These are phyloP conservation scores for Polyplosphaeria fusca DNA, from an alignment of 495 filamentous ascomycete genomes.

Conservation along the genomic window DNA sequence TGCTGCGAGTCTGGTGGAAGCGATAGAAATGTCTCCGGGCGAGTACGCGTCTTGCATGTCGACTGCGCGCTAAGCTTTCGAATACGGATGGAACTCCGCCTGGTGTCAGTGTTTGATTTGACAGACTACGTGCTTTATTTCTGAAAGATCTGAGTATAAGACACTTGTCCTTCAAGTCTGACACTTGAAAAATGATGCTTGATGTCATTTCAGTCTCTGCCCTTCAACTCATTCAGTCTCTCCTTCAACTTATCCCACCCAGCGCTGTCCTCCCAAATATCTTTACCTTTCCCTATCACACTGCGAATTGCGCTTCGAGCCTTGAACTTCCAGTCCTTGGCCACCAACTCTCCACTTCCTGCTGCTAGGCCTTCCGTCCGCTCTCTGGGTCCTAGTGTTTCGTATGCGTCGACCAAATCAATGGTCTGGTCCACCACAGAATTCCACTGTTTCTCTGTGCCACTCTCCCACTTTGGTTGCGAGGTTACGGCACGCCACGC, in stretches of 20 bases:
- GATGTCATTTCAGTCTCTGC: conserved; percentile 9
- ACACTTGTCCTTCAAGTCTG: no score
- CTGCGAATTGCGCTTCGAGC: conserved; percentile 75
- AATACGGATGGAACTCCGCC: no score
- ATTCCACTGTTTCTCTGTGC: conserved; percentile 51
- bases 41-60: no score
- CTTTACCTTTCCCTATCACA: conserved; percentile 76
- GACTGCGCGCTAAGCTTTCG: no score
- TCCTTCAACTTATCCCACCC: conserved; percentile 65
- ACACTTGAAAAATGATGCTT: no score
- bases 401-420: conserved; percentile 62
- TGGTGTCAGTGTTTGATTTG: no score
- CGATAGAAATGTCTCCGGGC: no score
- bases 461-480: conserved; percentile 47
- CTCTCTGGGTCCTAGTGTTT: conserved; percentile 58
- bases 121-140: no score
- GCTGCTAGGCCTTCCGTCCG: conserved; percentile 46
- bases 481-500: conserved; percentile 68
- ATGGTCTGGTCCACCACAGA: conserved; percentile 62
- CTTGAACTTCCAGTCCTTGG: conserved; percentile 79
- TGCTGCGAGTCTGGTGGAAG: no score
- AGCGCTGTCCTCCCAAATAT: conserved; percentile 72
- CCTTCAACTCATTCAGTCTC: conserved; percentile 59
- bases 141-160: no score
- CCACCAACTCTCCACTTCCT: conserved; percentile 49